Conservation (phyloP, 306 rosid genomes). For the Alnus glutinosa region DNA sequence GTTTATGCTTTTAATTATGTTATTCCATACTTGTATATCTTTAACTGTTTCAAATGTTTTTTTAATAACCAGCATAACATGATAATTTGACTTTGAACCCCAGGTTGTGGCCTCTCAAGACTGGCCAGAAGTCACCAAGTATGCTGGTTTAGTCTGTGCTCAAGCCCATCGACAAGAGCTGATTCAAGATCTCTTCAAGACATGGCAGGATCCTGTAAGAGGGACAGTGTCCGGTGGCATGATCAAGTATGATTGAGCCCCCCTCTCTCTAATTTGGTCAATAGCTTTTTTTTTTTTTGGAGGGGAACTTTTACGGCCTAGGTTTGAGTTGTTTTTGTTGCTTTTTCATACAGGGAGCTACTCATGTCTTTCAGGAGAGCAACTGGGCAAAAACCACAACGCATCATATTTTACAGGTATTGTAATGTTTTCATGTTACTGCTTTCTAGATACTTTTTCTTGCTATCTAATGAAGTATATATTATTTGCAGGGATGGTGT, state of each 20-base stretch:
- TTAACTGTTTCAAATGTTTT: background rate
- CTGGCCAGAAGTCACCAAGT: conserved; percentile 96
- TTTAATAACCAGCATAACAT: background rate
- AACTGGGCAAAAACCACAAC: conserved; percentile 94
- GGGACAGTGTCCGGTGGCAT: conserved; percentile 92
- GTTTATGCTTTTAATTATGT: background rate
- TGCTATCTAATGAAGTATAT: conserved; percentile 5
- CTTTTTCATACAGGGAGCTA: conserved; percentile 56
- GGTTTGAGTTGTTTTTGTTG: background rate
- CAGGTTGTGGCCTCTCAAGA: conserved; percentile 99
- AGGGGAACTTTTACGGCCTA: background rate
- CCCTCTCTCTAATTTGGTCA: background rate
- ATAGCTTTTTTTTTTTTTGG: background rate
- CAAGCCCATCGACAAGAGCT: conserved; percentile 98
- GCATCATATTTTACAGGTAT: conserved; percentile 91
- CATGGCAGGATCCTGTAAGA: conserved; percentile 91
- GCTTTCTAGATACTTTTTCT: background rate
- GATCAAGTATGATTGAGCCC: conserved; percentile 58
- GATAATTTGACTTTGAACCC: background rate
- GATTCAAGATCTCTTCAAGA: conserved; percentile 84
- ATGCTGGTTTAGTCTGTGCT: conserved; percentile 95
- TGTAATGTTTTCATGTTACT: background rate
- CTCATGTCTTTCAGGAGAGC: conserved; percentile 95
- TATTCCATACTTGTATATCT: background rate
- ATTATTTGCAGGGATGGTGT: conserved; percentile 83